These are phyloP conservation scores for Silene uniflora DNA, from an alignment of 148 eudicot species.

Conservation along the genomic window DNA sequence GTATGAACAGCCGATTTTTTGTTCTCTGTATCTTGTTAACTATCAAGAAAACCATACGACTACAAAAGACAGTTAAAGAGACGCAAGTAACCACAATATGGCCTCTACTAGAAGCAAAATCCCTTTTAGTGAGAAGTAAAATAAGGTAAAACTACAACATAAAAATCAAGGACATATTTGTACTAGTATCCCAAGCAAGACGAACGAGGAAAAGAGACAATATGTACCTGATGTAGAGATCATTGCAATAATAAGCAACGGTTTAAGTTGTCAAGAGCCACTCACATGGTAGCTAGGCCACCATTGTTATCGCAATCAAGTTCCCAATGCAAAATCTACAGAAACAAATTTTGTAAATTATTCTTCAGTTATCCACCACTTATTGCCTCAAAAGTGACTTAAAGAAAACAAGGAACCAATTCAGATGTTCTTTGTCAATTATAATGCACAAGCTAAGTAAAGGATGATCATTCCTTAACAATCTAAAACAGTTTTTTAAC, in stretches of 20 bases:
- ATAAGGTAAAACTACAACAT: no score
- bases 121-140: no score
- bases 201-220: neutral
- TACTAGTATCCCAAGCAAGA: neutral
- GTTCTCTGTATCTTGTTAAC: no score
- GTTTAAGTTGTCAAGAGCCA: neutral
- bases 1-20: no score
- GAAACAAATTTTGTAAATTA: neutral
- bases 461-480: neutral
- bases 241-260: neutral
- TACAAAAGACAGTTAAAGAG: no score
- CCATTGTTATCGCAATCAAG: neutral
- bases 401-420: neutral
- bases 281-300: neutral
- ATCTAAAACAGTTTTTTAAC: no score
- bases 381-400: neutral
- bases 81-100: no score
- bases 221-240: neutral
- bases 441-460: neutral
- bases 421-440: neutral
- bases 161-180: neutral
- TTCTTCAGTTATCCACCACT: neutral
- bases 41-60: no score
- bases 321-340: neutral
- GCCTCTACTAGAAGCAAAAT: neutral